These are phyloP conservation scores for Diaporthe capsici DNA, from an alignment of 2,329 filamentous ascomycete species.

Conservation along the genomic window DNA sequence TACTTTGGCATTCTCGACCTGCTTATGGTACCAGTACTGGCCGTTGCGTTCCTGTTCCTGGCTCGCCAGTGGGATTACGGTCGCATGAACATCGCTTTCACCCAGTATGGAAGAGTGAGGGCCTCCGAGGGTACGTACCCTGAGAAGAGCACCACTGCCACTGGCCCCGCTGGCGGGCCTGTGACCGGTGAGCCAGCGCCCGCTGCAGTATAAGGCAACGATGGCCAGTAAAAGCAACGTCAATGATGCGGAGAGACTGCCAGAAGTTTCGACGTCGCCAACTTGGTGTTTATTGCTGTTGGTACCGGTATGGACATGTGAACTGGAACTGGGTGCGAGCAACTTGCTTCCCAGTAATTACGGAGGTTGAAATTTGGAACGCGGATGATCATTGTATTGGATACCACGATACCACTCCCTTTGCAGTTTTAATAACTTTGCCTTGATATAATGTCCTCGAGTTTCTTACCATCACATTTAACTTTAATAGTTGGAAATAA, in stretches of 20 bases:
- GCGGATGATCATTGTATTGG: background rate
- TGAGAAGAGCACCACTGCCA: constrained; percentile 57
- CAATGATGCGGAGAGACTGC: background rate
- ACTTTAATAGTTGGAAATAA: background rate
- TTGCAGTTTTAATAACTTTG: background rate
- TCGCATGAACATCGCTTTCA: constrained; percentile 66
- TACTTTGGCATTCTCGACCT: constrained; percentile 69
- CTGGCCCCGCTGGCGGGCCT: constrained; percentile 44
- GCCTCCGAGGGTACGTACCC: constrained; percentile 58
- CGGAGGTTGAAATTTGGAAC: too few species aligned
- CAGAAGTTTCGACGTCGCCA: too few species aligned
- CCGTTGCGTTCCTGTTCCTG: constrained; percentile 59
- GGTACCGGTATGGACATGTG: too few species aligned
- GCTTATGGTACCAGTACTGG: constrained; percentile 61
- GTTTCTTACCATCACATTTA: background rate
- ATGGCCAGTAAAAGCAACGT: background rate
- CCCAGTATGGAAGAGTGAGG: constrained; percentile 67
- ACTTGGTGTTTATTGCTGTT: background rate
- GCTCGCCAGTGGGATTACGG: constrained; percentile 66
- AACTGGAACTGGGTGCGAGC: background rate
- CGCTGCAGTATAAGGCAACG: constrained; percentile 13
- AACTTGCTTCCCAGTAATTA: background rate
- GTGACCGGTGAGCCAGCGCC: constrained; percentile 33
- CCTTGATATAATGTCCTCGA: background rate
- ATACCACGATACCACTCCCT: constrained; percentile 22